A percentile compares a stretch with the other conserved stretches of the same genome.
Evolutionary conservation across 805 yeast species (phyloP).

Genomic region (Candida manassasensis): DNA sequence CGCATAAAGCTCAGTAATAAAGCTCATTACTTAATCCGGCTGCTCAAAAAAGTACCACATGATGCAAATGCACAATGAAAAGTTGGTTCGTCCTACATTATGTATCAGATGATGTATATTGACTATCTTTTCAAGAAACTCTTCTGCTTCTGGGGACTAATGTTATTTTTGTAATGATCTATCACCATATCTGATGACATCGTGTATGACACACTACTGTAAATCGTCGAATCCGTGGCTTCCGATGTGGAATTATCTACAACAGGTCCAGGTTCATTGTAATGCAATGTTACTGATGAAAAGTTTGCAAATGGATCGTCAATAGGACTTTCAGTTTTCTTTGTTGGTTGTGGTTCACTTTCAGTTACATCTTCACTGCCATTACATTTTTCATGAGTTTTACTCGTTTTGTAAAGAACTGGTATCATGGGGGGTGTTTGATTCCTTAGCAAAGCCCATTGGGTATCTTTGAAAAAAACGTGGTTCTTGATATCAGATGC

Average conservation of each 20-base stretch:
- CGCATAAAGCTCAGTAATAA: too few species aligned
- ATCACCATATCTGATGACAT: slow-evolving; percentile 26
- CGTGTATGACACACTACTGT: slow-evolving; percentile 55
- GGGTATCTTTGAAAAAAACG: slow-evolving; percentile 83
- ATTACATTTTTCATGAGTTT: slow-evolving; percentile 15
- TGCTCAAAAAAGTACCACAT: too few species aligned
- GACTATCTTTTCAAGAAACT: slow-evolving; percentile 27
- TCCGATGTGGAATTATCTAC: slow-evolving; percentile 23
- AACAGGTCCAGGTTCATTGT: slow-evolving; percentile 45
- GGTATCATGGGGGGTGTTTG: slow-evolving; percentile 97
- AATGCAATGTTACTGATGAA: slow-evolving; percentile 81
- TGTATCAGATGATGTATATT: too few species aligned
- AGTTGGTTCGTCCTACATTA: too few species aligned
- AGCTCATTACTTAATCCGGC: too few species aligned
- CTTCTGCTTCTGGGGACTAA: slow-evolving; percentile 20
- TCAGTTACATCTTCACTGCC: slow-evolving; percentile 17
- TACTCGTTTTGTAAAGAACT: slow-evolving; percentile 44
- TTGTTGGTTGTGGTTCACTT: slow-evolving; percentile 12
- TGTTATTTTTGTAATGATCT: slow-evolving; percentile 9
- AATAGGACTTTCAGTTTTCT: slow-evolving; percentile 17
- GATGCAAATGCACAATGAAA: too few species aligned
- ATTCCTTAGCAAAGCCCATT: slow-evolving; percentile 93
- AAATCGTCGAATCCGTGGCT: slow-evolving; percentile 33
- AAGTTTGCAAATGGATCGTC: slow-evolving; percentile 80
- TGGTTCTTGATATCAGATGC: slow-evolving; percentile 93